Evolutionary conservation across 768 basidiomycete species (phyloP), one percentile per base, ranked within the genome.

Genomic region (Mrakia blollopis): DNA sequence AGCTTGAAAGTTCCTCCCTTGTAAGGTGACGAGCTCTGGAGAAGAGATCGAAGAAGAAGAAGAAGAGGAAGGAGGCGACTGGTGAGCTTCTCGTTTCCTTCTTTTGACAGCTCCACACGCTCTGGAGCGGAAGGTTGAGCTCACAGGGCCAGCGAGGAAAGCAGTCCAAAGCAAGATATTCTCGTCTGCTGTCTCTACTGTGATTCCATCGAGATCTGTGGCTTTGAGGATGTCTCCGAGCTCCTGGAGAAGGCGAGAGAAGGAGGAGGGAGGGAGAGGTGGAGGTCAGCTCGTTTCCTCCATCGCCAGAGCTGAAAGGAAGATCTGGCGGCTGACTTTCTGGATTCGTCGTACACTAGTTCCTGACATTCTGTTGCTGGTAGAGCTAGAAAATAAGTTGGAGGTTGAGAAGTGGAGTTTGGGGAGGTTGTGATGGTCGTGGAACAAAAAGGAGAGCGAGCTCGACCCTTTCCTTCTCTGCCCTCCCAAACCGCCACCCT

Each of bases 1-100:
- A 83, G 63, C 74, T 79, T 79, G 80, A 83, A 84, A n/a, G 78
- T 81, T 21, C 84, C 84, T 52, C 80, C 81, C 35, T 79, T 79
- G 78, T 83, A 84, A 37, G 84, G 83, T 39, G 83, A 81, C 18
- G 73, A 74, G 63, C 72, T 57, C 80, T 80, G 76, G 30, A 69
- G 28, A 32, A 25, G n/a, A n/a, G n/a, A n/a, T n/a, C n/a, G n/a
- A 50, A 14, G 57, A 0, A 21, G 37, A 23, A 44, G 32, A 61
- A 2, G 21, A 6, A 14, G 7, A 21, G 54, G 68, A 50, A 57
- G 71, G 14, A 60, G 50, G 18, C 16, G 16, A 21, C 30, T 50
- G 65, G 21, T n/a, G 74, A 71, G 32, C 74, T 76, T 63, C 5
- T 14, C 21, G 5, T 50, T 50, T 50, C 47, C 47, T 50, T 50